A percentile compares a stretch with the other conserved stretches of the same genome.
phyloP scores from a whole-genome alignment of 768 basidiomycete genomes.

The Rhizopogon vesiculosus region DNA sequence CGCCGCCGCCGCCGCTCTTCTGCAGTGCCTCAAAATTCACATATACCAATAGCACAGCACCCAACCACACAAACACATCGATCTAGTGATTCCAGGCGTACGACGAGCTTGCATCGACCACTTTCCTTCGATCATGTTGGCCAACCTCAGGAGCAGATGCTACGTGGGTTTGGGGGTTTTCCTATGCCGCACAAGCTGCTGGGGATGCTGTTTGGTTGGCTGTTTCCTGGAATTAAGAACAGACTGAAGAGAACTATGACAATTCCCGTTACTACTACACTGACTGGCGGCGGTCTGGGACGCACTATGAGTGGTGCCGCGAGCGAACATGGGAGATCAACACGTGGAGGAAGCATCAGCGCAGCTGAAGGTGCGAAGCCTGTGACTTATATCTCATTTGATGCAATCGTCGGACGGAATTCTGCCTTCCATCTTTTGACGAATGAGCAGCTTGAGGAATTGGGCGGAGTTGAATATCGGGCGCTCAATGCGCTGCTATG shows the following conservation, averaged over 20 bases:
- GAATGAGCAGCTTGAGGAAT: conserved; percentile 80
- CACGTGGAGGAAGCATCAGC: conserved; percentile 11
- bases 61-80: conserved; percentile 11
- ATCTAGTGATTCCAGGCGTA: background rate
- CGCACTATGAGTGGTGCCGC: conserved; percentile 19
- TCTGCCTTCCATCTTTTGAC: conserved; percentile 67
- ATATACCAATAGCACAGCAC: conserved; percentile 11
- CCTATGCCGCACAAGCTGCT: conserved; percentile 63
- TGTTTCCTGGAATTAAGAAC: conserved; percentile 62
- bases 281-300: conserved; percentile 30
- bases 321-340: conserved; percentile 20
- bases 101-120: conserved; percentile 8
- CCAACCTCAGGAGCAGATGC: conserved; percentile 20
- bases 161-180: conserved; percentile 66
- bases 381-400: conserved; percentile 83
- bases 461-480: conserved; percentile 92
- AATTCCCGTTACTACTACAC: conserved; percentile 64
- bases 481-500: conserved; percentile 77
- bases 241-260: conserved; percentile 68
- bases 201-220: conserved; percentile 39
- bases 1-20: conserved; percentile 14
- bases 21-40: conserved; percentile 7
- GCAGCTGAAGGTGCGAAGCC: conserved; percentile 37
- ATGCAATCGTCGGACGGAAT: conserved; percentile 81
- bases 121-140: conserved; percentile 12